These are phyloP conservation scores for Dothidotthia symphoricarpi DNA, from an alignment of 2,329 filamentous ascomycete species.

Conservation along the genomic window DNA sequence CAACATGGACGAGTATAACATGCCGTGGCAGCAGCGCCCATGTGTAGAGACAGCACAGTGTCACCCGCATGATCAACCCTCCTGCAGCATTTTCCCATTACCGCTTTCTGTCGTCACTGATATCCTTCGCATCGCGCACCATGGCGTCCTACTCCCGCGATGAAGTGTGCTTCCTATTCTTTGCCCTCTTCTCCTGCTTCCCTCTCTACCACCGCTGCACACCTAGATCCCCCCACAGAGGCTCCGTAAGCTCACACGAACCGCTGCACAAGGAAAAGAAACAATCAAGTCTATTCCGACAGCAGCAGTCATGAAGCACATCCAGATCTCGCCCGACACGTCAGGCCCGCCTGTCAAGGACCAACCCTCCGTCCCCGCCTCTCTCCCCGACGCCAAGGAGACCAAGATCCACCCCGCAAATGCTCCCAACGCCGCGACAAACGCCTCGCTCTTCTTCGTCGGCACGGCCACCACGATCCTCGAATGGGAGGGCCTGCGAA, in stretches of 20 bases:
- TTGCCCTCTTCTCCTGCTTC: conserved; percentile 27
- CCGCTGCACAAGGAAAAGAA: neutral
- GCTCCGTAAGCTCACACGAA: conserved; percentile 1
- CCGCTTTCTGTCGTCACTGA: conserved; percentile 26
- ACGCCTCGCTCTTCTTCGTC: conserved; percentile 54
- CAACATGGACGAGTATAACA: too few species aligned
- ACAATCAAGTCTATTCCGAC: neutral
- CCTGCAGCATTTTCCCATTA: conserved; percentile 16
- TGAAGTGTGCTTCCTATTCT: conserved; percentile 27
- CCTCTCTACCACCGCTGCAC: conserved; percentile 23
- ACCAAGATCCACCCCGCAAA: conserved; percentile 46
- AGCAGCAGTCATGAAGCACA: conserved; percentile 38
- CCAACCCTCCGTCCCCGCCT: conserved; percentile 30
- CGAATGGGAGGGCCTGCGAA: conserved; percentile 53
- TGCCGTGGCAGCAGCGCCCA: too few species aligned
- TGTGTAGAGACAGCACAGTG: too few species aligned
- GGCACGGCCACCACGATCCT: conserved; percentile 58
- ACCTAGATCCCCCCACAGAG: neutral
- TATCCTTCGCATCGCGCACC: conserved; percentile 5
- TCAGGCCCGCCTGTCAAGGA: conserved; percentile 44
- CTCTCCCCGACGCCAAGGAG: conserved; percentile 47
- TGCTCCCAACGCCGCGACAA: conserved; percentile 37
- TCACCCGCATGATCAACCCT: neutral
- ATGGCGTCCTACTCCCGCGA: conserved; percentile 23
- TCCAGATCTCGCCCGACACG: conserved; percentile 43